A percentile compares a stretch with the other conserved stretches of the same genome.
Conservation (phyloP, 306 rosid genomes). For the Pyrus betulifolia region DNA sequence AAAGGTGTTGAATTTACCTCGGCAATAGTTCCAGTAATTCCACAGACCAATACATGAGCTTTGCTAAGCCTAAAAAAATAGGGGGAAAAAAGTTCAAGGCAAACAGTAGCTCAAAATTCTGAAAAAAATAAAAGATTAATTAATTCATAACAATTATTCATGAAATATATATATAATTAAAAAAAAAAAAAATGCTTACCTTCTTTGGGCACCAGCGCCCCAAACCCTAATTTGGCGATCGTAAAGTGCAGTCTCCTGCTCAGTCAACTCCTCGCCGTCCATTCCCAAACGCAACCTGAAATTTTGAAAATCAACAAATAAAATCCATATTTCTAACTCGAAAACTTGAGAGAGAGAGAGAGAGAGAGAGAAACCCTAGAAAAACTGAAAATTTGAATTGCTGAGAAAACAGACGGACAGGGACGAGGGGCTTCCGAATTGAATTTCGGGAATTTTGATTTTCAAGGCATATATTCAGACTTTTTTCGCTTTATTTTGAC, state of each 20-base stretch:
- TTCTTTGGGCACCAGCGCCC: constrained; percentile 99
- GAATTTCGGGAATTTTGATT: neutral
- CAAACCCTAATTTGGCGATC: constrained; percentile 99
- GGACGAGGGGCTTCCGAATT: neutral
- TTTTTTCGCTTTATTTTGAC: neutral
- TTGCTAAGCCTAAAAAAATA: constrained; percentile 63
- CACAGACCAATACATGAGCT: constrained; percentile 79
- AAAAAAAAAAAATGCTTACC: constrained; percentile 24
- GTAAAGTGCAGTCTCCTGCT: constrained; percentile 88
- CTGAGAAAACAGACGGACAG: neutral
- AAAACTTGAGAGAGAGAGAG: neutral
- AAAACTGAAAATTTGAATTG: neutral
- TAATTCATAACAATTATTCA: neutral
- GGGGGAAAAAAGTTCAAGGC: neutral
- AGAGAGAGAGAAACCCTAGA: neutral
- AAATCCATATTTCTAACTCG: neutral
- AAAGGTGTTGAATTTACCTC: constrained; percentile 47
- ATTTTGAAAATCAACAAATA: neutral
- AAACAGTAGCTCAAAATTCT: neutral
- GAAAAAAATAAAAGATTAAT: too few relatives aligned
- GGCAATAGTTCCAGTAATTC: constrained; percentile 79
- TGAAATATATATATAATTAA: neutral
- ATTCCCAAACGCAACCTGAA: constrained; percentile 46
- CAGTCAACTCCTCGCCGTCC: constrained; percentile 94
- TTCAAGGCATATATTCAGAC: neutral